Conservation (phyloP, 805 yeast genomes). For the Candida gorgasii region DNA sequence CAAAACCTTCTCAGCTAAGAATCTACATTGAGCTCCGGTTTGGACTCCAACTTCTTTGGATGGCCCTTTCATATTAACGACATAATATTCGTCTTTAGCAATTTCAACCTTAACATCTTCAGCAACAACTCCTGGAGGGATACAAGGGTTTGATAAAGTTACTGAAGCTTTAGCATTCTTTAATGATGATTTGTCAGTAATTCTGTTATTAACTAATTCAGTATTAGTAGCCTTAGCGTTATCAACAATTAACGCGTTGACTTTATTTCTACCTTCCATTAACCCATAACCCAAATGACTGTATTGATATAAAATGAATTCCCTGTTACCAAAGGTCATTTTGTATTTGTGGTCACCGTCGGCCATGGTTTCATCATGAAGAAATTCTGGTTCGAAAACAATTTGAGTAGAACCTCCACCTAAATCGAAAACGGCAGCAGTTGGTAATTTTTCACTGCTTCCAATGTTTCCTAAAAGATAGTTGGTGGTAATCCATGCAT, state of each 20-base stretch:
- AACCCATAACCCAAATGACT: slow-evolving; percentile 96
- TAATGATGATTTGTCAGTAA: slow-evolving; percentile 25
- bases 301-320: slow-evolving; percentile 83
- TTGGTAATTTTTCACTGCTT: slow-evolving; percentile 66
- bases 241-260: slow-evolving; percentile 66
- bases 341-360: slow-evolving; percentile 89
- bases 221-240: slow-evolving; percentile 38
- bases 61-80: slow-evolving; percentile 68
- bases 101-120: slow-evolving; percentile 61
- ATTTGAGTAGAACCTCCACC: slow-evolving; percentile 99
- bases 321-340: slow-evolving; percentile 76
- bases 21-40: slow-evolving; percentile 83
- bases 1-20: slow-evolving; percentile 75
- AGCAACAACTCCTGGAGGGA: slow-evolving; percentile 75
- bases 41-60: slow-evolving; percentile 23
- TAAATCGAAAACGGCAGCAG: slow-evolving; percentile 95
- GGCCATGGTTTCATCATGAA: slow-evolving; percentile 58
- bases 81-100: slow-evolving; percentile 43
- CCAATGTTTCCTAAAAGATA: slow-evolving; percentile 94
- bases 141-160: slow-evolving; percentile 75
- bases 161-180: slow-evolving; percentile 38
- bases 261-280: slow-evolving; percentile 87
- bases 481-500: slow-evolving; percentile 97
- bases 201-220: slow-evolving; percentile 22
- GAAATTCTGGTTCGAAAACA: slow-evolving; percentile 91